Percentiles rank a stretch among this genome's conserved stretches.
These are phyloP conservation scores for Trypethelium eluteriae DNA, from an alignment of 495 filamentous ascomycete genomes.

Conservation along the genomic window DNA sequence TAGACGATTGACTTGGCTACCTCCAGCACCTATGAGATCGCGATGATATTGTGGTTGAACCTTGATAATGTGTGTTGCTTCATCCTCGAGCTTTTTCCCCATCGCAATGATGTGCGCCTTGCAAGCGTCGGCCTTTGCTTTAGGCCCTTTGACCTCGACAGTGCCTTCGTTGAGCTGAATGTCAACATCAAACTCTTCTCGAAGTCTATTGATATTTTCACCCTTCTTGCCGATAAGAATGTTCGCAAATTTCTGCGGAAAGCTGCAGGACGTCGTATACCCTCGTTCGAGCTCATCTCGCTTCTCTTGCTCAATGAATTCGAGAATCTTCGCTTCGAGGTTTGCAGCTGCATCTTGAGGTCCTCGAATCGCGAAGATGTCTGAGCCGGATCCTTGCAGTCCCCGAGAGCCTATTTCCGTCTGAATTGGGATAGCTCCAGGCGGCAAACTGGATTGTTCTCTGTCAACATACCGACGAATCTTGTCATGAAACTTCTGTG, in stretches of 20 bases:
- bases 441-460: constrained; percentile 60
- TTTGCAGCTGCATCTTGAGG: constrained; percentile 62
- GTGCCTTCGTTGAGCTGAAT: constrained; percentile 76
- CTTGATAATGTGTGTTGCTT: constrained; percentile 76
- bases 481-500: constrained; percentile 73
- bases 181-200: constrained; percentile 94
- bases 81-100: constrained; percentile 75
- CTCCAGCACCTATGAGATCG: constrained; percentile 60
- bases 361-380: constrained; percentile 63
- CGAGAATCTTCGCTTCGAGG: constrained; percentile 58
- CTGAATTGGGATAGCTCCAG: constrained; percentile 64
- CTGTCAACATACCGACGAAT: constrained; percentile 66
- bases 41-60: constrained; percentile 82
- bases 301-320: constrained; percentile 75
- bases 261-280: constrained; percentile 77
- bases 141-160: constrained; percentile 63
- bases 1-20: constrained; percentile 57
- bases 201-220: constrained; percentile 89
- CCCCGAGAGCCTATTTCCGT: constrained; percentile 47
- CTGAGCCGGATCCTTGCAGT: constrained; percentile 29
- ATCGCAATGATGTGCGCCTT: constrained; percentile 66
- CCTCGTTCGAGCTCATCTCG: constrained; percentile 83
- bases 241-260: constrained; percentile 88
- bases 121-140: constrained; percentile 74
- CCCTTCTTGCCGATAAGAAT: constrained; percentile 87